phyloP scores from a whole-genome alignment of 306 rosid species.

The Acacia confusa region DNA sequence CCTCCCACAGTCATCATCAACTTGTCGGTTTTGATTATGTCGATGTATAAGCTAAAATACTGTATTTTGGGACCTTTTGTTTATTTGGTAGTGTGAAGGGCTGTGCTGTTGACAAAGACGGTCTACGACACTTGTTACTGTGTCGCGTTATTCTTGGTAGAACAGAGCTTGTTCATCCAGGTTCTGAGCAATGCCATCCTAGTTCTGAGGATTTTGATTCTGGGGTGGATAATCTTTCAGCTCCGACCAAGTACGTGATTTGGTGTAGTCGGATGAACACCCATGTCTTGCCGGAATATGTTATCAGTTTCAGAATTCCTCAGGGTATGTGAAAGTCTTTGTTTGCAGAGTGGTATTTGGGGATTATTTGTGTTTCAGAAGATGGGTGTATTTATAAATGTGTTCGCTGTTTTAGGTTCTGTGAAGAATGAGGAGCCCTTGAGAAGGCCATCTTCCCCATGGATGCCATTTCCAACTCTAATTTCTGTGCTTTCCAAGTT shows the following conservation, averaged over 20 bases:
- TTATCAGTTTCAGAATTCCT: constrained; percentile 64
- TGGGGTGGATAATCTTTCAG: constrained; percentile 55
- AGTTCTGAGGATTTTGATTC: constrained; percentile 66
- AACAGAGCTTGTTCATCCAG: constrained; percentile 52
- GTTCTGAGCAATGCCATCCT: constrained; percentile 65
- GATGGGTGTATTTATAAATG: background rate
- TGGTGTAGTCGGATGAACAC: constrained; percentile 85
- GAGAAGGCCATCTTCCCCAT: constrained; percentile 72
- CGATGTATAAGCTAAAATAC: background rate
- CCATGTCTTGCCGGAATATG: constrained; percentile 74
- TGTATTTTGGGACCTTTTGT: background rate
- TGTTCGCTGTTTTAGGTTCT: constrained; percentile 38
- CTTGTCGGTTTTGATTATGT: background rate
- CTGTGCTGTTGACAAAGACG: constrained; percentile 52
- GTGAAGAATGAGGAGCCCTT: constrained; percentile 38
- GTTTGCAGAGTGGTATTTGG: background rate
- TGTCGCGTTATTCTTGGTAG: constrained; percentile 85
- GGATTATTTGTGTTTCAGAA: background rate
- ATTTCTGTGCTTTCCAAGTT: constrained; percentile 69
- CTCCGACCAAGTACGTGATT: constrained; percentile 59
- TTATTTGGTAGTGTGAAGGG: constrained; percentile 46
- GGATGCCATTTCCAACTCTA: constrained; percentile 78
- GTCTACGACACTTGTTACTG: constrained; percentile 64
- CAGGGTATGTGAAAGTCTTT: constrained; percentile 37
- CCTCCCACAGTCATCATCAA: background rate